Evolutionary conservation across 1,284 basidiomycete species (phyloP).

Genomic region (Porogramme epimiltina): DNA sequence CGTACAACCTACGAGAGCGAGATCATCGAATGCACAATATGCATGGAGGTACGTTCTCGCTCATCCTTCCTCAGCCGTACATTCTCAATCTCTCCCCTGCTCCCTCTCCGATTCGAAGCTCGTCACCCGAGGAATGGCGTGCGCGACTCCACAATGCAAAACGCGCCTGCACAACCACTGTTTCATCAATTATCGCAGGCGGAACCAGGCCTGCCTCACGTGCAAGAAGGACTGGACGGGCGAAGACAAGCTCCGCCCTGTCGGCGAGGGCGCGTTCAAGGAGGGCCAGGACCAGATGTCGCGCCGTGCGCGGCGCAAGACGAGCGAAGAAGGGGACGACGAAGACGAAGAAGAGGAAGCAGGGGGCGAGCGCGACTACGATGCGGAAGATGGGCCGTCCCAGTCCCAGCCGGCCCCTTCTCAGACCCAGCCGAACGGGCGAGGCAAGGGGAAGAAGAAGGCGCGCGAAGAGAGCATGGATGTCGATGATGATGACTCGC

Average conservation of each 20-base stretch:
- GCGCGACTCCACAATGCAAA: conserved; percentile 64
- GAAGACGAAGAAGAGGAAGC: conserved; percentile 42
- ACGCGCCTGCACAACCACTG: conserved; percentile 70
- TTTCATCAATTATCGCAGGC: conserved; percentile 48
- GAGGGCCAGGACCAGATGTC: conserved; percentile 59
- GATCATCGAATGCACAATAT: conserved; percentile 73
- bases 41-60: conserved; percentile 57
- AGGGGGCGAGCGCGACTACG: conserved; percentile 38
- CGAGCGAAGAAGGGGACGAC: conserved; percentile 39
- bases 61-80: neutral
- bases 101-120: conserved; percentile 48
- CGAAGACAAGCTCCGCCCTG: conserved; percentile 45
- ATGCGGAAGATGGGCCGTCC: conserved; percentile 32
- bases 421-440: conserved; percentile 31
- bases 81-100: neutral
- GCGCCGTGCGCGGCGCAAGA: conserved; percentile 40
- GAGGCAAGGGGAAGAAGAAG: conserved; percentile 33
- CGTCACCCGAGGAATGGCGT: conserved; percentile 68
- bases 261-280: conserved; percentile 67
- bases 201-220: conserved; percentile 51
- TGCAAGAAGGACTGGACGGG: conserved; percentile 63
- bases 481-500: conserved; percentile 36
- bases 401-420: conserved; percentile 23
- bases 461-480: conserved; percentile 33
- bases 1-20: conserved; percentile 74